Conservation (phyloP, 345 rosid species). For the Jatropha curcas region DNA sequence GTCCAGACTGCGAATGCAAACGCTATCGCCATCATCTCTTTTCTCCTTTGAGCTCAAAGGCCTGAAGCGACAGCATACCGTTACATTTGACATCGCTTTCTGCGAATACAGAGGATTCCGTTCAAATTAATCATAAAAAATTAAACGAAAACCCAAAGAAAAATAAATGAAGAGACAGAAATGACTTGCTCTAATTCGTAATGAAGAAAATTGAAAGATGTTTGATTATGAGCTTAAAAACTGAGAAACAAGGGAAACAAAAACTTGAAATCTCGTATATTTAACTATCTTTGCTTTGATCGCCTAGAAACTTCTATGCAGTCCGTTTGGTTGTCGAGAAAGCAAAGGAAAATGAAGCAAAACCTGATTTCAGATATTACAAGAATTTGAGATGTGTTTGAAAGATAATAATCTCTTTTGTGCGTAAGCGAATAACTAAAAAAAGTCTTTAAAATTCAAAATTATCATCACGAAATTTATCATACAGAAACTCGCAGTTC, state of each 20-base stretch:
- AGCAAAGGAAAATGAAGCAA: not conserved
- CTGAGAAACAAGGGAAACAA: not conserved
- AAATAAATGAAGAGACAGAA: not conserved
- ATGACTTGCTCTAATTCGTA: not conserved
- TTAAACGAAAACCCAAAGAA: not conserved
- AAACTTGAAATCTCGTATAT: not conserved
- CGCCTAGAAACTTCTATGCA: not conserved
- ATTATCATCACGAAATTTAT: not conserved
- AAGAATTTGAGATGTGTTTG: not conserved
- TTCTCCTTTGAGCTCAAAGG: conserved; percentile 70
- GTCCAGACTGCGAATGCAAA: conserved; percentile 54
- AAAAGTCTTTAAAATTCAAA: not conserved
- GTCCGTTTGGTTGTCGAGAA: not conserved
- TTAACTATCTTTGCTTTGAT: not conserved
- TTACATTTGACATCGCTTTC: conserved; percentile 49
- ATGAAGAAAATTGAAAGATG: not conserved
- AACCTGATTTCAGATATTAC: not conserved
- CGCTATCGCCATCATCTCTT: conserved; percentile 44
- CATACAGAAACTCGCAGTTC: not conserved
- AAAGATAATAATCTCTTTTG: not conserved
- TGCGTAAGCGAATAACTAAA: not conserved
- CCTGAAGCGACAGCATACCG: conserved; percentile 81
- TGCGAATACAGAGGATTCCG: not conserved
- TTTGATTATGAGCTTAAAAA: not conserved
- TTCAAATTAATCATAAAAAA: not conserved